Base-by-base conservation (phyloP, 192 early-diverging fungal species). In the Chytriomyces hyalinus region DNA sequence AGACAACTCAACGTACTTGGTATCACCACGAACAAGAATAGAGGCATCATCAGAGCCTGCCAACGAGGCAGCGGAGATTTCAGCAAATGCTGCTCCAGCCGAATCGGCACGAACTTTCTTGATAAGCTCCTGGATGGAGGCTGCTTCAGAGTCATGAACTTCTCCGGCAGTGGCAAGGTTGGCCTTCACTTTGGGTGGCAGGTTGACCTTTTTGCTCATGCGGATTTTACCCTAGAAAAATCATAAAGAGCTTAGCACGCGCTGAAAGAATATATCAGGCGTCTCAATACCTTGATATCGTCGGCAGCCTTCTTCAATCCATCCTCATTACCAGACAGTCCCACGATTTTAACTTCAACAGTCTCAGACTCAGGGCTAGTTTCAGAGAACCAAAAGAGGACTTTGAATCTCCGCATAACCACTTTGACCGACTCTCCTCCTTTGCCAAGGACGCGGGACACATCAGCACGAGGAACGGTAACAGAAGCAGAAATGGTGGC, bases 121-220 rank as follows among this genome's bases (percentile, higher is more conserved):
- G n/a, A 83, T 77, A 20, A 85, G 53, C n/a, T 84, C 85, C 62
- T 87, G 66, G 45, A 84, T 74, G 15, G 80, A 77, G 13, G 78
- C 78, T 11, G 65, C 61, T 65, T 79, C 78, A 13, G 73, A 22
- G 43, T 80, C 67, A 53, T 72, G 76, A 6, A 71, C 70, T 22
- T 71, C 69, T 49, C 70, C 75, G 17, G 46, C 80, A 26, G 51
- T 48, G 36, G 51, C 79, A 13, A 83, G 77, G 36, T 67, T 77
- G 6, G 73, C 78, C 6, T 73, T 51, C n/a, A 86, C 69, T 49
- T 79, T 77, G 36, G 43, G 48, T 20, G 82, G 85, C 60, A 86
- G 70, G n/a, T 78, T 47, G 26, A 86, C 81, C 44, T 49, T 68
- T 61, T 80, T 59, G 44, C 73, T 49, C 20, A 75, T 69, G 36